A percentile compares a stretch with the other conserved stretches of the same genome.
Conservation (phyloP, 129 eudicot species). For the Artemisia tridentata region DNA sequence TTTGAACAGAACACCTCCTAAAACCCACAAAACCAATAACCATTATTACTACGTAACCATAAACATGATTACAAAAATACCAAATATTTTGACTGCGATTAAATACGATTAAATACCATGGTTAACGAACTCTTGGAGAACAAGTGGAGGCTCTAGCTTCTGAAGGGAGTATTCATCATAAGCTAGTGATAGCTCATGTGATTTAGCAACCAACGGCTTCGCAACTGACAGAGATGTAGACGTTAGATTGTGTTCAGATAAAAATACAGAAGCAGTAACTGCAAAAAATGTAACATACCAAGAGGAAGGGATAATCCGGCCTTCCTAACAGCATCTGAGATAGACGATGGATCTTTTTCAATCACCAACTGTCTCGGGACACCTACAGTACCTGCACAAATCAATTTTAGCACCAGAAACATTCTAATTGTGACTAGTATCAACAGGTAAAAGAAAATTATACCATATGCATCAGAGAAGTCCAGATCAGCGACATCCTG, state of each 20-base stretch:
- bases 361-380: conserved; percentile 88
- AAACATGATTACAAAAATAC: neutral
- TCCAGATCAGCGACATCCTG: conserved; percentile 88
- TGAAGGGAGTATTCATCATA: conserved; percentile 81
- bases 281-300: conserved; percentile 44
- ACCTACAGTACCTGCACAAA: conserved; percentile 73
- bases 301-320: conserved; percentile 82
- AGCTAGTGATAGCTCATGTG: conserved; percentile 92
- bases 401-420: neutral
- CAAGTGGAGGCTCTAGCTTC: conserved; percentile 93
- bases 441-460: neutral
- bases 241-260: neutral
- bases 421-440: neutral
- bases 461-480: conserved; percentile 76
- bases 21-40: conserved; percentile 13
- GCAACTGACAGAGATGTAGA: conserved; percentile 52
- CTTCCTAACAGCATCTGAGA: conserved; percentile 67
- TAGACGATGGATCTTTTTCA: conserved; percentile 78
- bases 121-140: conserved; percentile 91
- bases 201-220: conserved; percentile 88
- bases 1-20: conserved; percentile 92
- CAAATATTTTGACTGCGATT: neutral
- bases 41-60: neutral
- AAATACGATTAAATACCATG: conserved; percentile 54
- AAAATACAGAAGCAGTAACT: neutral